phyloP scores from a whole-genome alignment of 164 flowering plant species.

The Berberis thunbergii region DNA sequence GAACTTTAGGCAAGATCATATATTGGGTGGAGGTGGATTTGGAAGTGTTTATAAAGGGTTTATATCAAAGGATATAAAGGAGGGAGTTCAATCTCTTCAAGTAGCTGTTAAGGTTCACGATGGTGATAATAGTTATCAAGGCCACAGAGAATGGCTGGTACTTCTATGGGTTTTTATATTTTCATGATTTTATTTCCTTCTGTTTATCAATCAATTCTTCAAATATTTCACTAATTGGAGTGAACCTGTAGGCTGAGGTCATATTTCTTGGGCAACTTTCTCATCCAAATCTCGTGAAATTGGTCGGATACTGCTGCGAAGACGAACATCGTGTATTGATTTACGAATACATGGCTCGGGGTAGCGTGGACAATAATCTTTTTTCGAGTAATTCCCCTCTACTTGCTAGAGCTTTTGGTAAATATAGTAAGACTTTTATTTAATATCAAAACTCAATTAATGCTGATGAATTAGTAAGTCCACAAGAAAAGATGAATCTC shows the following conservation, averaged over 20 bases:
- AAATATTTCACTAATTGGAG: background rate
- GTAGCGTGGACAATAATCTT: conserved; percentile 81
- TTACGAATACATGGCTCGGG: conserved; percentile 87
- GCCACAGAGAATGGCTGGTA: conserved; percentile 99
- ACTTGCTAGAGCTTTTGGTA: background rate
- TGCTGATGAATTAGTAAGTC: too few relatives aligned
- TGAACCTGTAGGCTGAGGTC: conserved; percentile 67
- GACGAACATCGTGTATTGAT: conserved; percentile 79
- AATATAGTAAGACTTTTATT: background rate
- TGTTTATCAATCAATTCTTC: background rate
- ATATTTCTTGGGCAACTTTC: conserved; percentile 94
- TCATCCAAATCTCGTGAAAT: conserved; percentile 89
- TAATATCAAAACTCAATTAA: too few relatives aligned
- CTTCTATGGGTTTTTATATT: background rate
- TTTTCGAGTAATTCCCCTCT: conserved; percentile 56
- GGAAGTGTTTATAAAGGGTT: conserved; percentile 89
- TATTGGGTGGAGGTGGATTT: conserved; percentile 96
- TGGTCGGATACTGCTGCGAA: conserved; percentile 91
- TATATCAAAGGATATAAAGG: conserved; percentile 45
- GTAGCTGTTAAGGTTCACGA: conserved; percentile 98
- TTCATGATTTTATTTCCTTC: background rate
- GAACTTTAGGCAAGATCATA: conserved; percentile 67
- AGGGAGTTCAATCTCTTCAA: conserved; percentile 46
- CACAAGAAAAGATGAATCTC: too few relatives aligned
- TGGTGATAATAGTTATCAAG: conserved; percentile 86